Evolutionary conservation across 305 asterid species (phyloP), one percentile per base, ranked within the genome.

Genomic region (Fraxinus baroniana): DNA sequence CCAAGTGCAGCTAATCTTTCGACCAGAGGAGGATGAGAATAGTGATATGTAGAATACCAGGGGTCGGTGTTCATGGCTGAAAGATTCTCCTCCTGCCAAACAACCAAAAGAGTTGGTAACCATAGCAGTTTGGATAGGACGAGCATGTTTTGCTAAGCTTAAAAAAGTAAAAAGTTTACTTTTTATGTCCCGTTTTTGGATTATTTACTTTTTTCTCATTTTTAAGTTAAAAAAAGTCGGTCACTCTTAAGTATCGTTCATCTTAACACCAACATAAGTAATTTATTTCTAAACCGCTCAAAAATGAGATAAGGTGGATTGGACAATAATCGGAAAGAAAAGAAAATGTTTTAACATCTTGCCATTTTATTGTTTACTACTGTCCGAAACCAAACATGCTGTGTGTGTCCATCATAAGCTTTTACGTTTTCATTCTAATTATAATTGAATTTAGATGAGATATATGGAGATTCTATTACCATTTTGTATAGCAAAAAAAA

Each of bases 11-110:
- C 93, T 87, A 97, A 85, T 82, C 99, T 92, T 82, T 97, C 99
- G 24, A 95, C 98, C 22, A 97, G 90, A 15, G 98, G 99, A 81
- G 99, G 99, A 84, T 97, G 99, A n/a, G 98, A 97, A 78, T 93
- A 92, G 88, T 97, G 98, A 88, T 97, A 95, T 35, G 99, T 98
- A 4, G 99, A 97, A 85, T 95, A 93, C 98, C 97, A 93, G 57
- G 96, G 98, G 86, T 97, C 99, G 0, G 97, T 92, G 85, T 93
- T 97, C 99, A 97, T 93, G 37, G 98, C 90, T 0, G 98, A 93
- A 78, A 92, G 90, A 81, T 95, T 95, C 89, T 97, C 99, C 81
- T 97, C 98, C 99, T 94, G 92, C 74, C 32, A 79, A 84, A 85
- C 22, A 76, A 84, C 32, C 75, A 70, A 12, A 49, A 52, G 66